A percentile compares a stretch with the other conserved stretches of the same genome.
Evolutionary conservation across 2,329 filamentous ascomycete species (phyloP).

Genomic region (Didymella glomerata): DNA sequence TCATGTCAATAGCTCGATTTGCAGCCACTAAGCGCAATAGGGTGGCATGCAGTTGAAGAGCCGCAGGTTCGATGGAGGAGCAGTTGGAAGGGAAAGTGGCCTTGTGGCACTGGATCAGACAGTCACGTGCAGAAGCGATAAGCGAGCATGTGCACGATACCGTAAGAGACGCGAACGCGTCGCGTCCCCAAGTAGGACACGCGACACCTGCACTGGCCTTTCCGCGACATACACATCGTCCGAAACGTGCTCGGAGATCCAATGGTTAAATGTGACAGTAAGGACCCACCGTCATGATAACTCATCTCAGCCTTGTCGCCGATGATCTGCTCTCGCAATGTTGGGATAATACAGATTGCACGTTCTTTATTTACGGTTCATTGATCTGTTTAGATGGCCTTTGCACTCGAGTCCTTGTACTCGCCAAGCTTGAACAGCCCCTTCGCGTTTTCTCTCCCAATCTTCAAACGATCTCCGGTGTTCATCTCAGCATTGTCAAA

Average conservation of each 20-base stretch:
- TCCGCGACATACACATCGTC: background rate
- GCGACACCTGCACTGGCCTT: background rate
- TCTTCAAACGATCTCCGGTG: conserved; percentile 50
- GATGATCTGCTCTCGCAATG: background rate
- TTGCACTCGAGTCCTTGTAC: conserved; percentile 35
- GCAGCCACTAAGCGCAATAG: background rate
- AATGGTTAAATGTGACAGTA: background rate
- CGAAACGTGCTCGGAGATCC: background rate
- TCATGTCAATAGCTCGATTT: background rate
- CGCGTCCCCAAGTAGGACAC: background rate
- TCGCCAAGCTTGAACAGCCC: conserved; percentile 47
- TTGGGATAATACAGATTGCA: background rate
- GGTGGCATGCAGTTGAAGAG: background rate
- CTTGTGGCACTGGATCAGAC: background rate
- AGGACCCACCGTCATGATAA: background rate
- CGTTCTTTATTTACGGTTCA: background rate
- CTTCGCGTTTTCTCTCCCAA: conserved; percentile 59
- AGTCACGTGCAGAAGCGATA: background rate
- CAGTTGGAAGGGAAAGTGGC: background rate
- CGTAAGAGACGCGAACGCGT: background rate
- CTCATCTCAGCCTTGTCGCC: background rate
- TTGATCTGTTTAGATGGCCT: conserved; percentile 21
- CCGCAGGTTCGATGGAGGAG: background rate
- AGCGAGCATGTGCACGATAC: background rate
- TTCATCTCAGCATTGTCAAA: conserved; percentile 54